These are phyloP conservation scores for Ophiognomonia clavigignenti-juglandacearum DNA, from an alignment of 2,329 filamentous ascomycete genomes.

Conservation along the genomic window DNA sequence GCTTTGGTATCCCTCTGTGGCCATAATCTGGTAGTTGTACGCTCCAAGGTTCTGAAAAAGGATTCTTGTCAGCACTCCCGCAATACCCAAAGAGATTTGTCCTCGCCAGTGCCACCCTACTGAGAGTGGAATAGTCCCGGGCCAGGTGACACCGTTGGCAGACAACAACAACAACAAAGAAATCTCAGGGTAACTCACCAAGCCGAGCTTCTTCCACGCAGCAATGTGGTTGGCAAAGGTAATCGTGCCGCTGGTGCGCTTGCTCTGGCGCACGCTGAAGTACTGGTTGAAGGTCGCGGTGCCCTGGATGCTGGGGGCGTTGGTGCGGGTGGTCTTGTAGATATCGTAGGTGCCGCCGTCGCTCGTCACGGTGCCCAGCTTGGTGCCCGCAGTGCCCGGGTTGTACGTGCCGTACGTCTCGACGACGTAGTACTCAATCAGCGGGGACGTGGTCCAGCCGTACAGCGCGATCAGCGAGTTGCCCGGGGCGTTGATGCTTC, in stretches of 20 bases:
- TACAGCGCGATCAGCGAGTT: conserved; percentile 8
- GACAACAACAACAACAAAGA: background rate
- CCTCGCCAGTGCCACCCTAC: no score
- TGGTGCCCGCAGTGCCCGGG: conserved; percentile 13
- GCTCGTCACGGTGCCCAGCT: conserved; percentile 16
- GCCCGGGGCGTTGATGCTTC: background rate
- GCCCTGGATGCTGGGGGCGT: conserved; percentile 33
- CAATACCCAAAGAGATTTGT: no score
- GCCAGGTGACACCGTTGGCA: background rate
- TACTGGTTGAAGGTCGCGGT: conserved; percentile 39
- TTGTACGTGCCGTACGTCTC: conserved; percentile 22
- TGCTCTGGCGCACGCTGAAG: conserved; percentile 36
- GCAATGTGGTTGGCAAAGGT: conserved; percentile 40
- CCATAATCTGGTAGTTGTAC: conserved; percentile 43
- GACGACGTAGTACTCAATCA: conserved; percentile 19
- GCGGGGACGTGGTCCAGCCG: conserved; percentile 3
- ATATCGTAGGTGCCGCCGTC: conserved; percentile 20
- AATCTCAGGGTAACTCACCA: conserved; percentile 20
- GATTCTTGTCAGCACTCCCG: background rate
- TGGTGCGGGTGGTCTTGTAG: conserved; percentile 21
- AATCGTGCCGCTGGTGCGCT: conserved; percentile 40
- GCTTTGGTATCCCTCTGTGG: conserved; percentile 36
- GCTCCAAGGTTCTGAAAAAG: conserved; percentile 28
- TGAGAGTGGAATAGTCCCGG: no score
- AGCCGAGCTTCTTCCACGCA: conserved; percentile 36